Percentiles rank a stretch among this genome's conserved stretches.
Evolutionary conservation across 352 stramenopile genomes (phyloP).

Genomic region (Pythium sukuiense): DNA sequence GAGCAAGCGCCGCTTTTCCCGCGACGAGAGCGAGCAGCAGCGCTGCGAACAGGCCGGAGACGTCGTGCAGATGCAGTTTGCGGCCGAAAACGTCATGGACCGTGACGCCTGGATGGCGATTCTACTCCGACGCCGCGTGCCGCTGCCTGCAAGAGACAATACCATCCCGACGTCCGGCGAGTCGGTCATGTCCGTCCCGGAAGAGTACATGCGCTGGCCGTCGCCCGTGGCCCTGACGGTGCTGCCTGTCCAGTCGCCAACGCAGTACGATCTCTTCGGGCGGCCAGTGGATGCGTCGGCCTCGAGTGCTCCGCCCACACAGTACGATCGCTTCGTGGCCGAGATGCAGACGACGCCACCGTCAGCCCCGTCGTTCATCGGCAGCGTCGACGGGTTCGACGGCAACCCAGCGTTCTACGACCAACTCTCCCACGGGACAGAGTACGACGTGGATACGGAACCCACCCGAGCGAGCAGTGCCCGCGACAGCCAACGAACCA

Average conservation of each 20-base stretch:
- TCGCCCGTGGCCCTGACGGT: background rate
- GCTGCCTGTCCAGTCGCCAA: constrained; percentile 3
- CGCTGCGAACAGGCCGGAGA: constrained; percentile 4
- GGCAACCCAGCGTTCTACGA: constrained; percentile 18
- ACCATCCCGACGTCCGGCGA: background rate
- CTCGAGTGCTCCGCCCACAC: background rate
- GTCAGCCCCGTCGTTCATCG: constrained; percentile 22
- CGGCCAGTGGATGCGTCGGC: background rate
- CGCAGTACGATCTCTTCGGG: constrained; percentile 14
- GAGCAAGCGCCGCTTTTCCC: constrained; percentile 31
- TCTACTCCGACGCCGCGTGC: constrained; percentile 15
- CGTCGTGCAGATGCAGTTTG: constrained; percentile 40
- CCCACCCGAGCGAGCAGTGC: background rate
- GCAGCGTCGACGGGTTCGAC: constrained; percentile 1
- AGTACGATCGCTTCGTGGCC: background rate
- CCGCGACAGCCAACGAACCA: background rate
- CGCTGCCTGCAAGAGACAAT: background rate
- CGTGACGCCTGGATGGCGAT: constrained; percentile 44
- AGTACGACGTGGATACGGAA: background rate
- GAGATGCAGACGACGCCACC: constrained; percentile 9
- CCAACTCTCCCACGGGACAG: constrained; percentile 1
- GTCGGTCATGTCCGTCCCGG: background rate
- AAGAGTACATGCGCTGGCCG: constrained; percentile 6
- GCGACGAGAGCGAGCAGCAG: background rate
- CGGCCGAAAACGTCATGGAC: constrained; percentile 34